Base-by-base conservation (phyloP, 352 stramenopile species). In the Globisporangium megalacanthum region DNA sequence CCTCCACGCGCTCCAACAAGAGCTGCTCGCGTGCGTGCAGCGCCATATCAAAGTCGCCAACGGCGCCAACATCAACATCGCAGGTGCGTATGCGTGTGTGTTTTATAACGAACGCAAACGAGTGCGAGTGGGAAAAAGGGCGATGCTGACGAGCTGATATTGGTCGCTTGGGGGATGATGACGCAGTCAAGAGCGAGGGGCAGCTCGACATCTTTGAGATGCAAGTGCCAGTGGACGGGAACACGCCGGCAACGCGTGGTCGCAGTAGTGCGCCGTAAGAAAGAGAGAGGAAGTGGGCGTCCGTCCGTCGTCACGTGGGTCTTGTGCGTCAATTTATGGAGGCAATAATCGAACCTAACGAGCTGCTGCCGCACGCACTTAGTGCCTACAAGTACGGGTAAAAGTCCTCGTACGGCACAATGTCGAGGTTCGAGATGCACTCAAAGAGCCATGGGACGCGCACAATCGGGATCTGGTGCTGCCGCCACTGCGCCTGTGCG, bases 181-280 rank as follows among this genome's bases (percentile, higher is more conserved):
- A 29, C 25, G 22, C 64, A 92, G 86, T 95, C 39, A 94, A 94
- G 64, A 80, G 93, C 60, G 86, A 95, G 68, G 84, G 84, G 2
- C 75, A 84, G 31, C 69, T 95, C 60, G 86, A 95, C 57, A 94
- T 95, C 52, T 95, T 95, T 56, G 86, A 95, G 69, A 95, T 95
- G 86, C 86, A 95, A 53, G 86, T 95, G 58, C 86, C 86, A 0
- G 86, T 95, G 57, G 77, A 92, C 54, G 72, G 70, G 52, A 70
- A 72, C 36, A 80, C 66, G 36, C 37, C 56, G 41, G 48, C 55
- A n/a, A 13, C 58, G 14, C 58, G 58, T 35, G 6, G 17, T 17
- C 42, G 41, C 22, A 36, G 49, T 7, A 44, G 50, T n/a, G 20
- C 39, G 11, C 41, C 52, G 49, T 62, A 14, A 47, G 17, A 47